Evolutionary conservation across 306 rosid species (phyloP).

Genomic region (Sphenostylis stenocarpa): DNA sequence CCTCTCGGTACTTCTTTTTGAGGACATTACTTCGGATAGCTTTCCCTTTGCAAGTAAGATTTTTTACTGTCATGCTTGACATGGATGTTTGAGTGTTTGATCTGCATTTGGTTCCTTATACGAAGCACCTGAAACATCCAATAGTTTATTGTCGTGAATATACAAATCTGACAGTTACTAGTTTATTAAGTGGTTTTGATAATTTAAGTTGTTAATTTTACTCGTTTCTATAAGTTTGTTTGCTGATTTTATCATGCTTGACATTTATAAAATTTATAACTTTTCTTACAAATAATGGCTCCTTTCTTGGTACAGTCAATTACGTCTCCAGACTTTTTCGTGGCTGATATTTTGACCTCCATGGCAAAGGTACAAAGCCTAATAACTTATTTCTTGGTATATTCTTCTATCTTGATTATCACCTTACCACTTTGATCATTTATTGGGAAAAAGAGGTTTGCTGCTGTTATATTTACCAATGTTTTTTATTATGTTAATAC

Average conservation of each 20-base stretch:
- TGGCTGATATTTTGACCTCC: constrained; percentile 98
- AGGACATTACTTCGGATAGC: constrained; percentile 87
- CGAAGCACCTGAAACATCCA: constrained; percentile 14
- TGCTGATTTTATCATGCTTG: constrained; percentile 25
- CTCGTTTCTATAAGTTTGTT: constrained; percentile 12
- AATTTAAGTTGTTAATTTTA: constrained; percentile 17
- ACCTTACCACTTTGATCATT: constrained; percentile 28
- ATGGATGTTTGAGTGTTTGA: constrained; percentile 21
- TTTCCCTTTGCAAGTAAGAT: constrained; percentile 92
- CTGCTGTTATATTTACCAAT: constrained; percentile 17
- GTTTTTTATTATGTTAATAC: not conserved
- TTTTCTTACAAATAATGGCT: constrained; percentile 27
- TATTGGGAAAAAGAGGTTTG: not conserved
- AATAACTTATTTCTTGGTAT: constrained; percentile 7
- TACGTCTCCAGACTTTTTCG: constrained; percentile 87
- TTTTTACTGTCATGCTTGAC: constrained; percentile 20
- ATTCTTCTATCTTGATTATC: constrained; percentile 21
- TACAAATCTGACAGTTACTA: constrained; percentile 1
- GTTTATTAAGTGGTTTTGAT: constrained; percentile 25
- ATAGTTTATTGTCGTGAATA: not conserved
- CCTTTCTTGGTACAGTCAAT: constrained; percentile 73
- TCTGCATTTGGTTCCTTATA: constrained; percentile 25
- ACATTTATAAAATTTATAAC: constrained; percentile 13
- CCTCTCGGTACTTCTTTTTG: constrained; percentile 85
- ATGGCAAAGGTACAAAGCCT: constrained; percentile 81